These are phyloP conservation scores for Fusarium equiseti DNA, from an alignment of 2,329 filamentous ascomycete genomes.

Conservation along the genomic window DNA sequence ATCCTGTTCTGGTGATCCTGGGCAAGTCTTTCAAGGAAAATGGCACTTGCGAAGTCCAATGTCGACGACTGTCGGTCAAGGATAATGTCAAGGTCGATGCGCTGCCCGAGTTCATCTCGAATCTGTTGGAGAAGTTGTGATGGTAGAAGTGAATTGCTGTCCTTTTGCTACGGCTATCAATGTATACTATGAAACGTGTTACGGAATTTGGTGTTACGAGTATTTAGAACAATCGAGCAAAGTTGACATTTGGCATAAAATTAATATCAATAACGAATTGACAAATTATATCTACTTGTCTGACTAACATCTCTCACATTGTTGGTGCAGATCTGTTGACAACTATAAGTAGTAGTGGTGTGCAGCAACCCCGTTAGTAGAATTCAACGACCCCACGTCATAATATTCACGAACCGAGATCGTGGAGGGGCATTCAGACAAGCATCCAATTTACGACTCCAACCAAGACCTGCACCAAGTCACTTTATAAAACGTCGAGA, in stretches of 20 bases:
- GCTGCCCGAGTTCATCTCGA: slow-evolving; percentile 60
- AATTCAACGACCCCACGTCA: slow-evolving; percentile 49
- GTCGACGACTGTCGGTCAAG: slow-evolving; percentile 73
- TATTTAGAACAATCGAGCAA: neutral
- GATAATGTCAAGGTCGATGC: slow-evolving; percentile 66
- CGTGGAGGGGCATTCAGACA: slow-evolving; percentile 43
- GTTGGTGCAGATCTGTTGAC: neutral
- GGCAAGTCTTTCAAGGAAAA: slow-evolving; percentile 75
- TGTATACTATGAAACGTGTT: slow-evolving; percentile 15
- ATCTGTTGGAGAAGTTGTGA: slow-evolving; percentile 63
- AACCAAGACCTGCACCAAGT: slow-evolving; percentile 17
- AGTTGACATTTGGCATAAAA: neutral
- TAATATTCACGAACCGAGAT: slow-evolving; percentile 48
- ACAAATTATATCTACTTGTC: neutral
- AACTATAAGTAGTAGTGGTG: neutral
- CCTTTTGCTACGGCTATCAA: neutral
- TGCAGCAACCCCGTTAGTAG: slow-evolving; percentile 49
- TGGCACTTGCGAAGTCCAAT: slow-evolving; percentile 80
- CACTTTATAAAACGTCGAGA: slow-evolving; percentile 35
- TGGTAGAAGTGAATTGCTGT: neutral
- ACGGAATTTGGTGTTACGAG: neutral
- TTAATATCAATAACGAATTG: neutral
- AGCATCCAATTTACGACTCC: slow-evolving; percentile 18
- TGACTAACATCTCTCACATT: neutral
- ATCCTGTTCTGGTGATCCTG: slow-evolving; percentile 84